Conservation (phyloP, 768 basidiomycete genomes). For the Termitomyces sp. region DNA sequence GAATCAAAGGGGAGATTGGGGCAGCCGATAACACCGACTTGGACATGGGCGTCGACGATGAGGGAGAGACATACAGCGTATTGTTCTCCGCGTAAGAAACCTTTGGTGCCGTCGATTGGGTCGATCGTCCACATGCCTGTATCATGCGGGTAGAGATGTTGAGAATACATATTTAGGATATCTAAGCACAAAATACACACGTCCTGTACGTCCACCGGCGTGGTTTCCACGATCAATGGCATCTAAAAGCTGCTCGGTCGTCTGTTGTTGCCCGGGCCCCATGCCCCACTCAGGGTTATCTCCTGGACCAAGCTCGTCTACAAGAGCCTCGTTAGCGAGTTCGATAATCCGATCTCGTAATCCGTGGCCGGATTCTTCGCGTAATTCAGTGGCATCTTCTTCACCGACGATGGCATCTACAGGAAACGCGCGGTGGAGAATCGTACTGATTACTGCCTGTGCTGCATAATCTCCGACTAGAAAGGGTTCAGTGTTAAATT, state of each 20-base stretch:
- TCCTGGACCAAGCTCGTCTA: conserved; percentile 43
- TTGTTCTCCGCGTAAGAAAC: conserved; percentile 88
- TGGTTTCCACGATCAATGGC: conserved; percentile 84
- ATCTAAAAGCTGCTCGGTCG: conserved; percentile 60
- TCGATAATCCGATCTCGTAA: conserved; percentile 66
- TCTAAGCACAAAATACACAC: conserved; percentile 38
- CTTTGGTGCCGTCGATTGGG: conserved; percentile 92
- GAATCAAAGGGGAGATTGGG: conserved; percentile 77
- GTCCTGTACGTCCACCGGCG: conserved; percentile 65
- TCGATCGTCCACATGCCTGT: conserved; percentile 84
- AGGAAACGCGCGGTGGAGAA: conserved; percentile 76
- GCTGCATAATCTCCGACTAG: conserved; percentile 91
- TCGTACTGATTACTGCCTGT: conserved; percentile 85
- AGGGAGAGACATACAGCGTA: conserved; percentile 90
- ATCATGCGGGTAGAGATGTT: not conserved
- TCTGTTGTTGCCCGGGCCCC: conserved; percentile 51
- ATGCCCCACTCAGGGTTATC: conserved; percentile 71
- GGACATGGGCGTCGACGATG: conserved; percentile 70
- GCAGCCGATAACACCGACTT: conserved; percentile 87
- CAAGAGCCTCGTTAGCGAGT: conserved; percentile 79
- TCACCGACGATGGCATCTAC: conserved; percentile 89
- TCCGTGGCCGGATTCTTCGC: conserved; percentile 34
- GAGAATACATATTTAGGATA: not conserved
- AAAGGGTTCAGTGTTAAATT: conserved; percentile 1
- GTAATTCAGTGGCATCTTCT: conserved; percentile 83